Percentiles rank a stretch among this genome's conserved stretches.
Evolutionary conservation across 805 yeast species (phyloP).

Genomic region (Vanderwaltozyma verrucispora): DNA sequence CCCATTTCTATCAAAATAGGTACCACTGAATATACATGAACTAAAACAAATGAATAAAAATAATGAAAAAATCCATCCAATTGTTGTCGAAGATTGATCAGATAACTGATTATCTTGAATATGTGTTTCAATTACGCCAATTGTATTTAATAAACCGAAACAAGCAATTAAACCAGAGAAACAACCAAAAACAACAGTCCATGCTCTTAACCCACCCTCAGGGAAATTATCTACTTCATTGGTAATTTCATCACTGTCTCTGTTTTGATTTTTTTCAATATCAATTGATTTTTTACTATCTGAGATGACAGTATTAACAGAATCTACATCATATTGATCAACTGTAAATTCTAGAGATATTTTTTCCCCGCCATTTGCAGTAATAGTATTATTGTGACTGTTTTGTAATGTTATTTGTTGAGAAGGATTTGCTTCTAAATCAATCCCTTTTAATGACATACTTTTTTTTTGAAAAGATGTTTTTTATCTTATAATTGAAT

Average conservation of each 20-base stretch:
- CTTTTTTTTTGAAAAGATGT: too few species aligned
- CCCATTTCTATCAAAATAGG: conserved; percentile 43
- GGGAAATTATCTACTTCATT: conserved; percentile 26
- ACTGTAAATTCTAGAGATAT: not conserved
- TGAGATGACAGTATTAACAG: not conserved
- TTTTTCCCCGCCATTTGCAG: too few species aligned
- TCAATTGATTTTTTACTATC: not conserved
- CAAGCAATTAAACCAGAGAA: conserved; percentile 42
- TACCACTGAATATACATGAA: conserved; percentile 41
- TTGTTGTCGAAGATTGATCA: conserved; percentile 33
- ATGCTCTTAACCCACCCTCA: conserved; percentile 51
- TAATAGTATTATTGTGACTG: not conserved
- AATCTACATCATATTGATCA: not conserved
- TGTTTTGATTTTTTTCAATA: not conserved
- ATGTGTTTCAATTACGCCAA: conserved; percentile 53
- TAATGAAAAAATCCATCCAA: conserved; percentile 54
- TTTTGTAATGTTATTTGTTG: not conserved
- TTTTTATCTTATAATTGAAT: too few species aligned
- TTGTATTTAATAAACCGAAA: conserved; percentile 45
- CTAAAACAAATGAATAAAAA: conserved; percentile 38
- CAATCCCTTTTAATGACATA: not conserved
- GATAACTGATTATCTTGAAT: conserved; percentile 42
- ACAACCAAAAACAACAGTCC: conserved; percentile 43
- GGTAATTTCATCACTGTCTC: not conserved
- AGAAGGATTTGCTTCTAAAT: not conserved